phyloP scores from a whole-genome alignment of 169 alveolate genomes.

The Eimeria tenella region DNA sequence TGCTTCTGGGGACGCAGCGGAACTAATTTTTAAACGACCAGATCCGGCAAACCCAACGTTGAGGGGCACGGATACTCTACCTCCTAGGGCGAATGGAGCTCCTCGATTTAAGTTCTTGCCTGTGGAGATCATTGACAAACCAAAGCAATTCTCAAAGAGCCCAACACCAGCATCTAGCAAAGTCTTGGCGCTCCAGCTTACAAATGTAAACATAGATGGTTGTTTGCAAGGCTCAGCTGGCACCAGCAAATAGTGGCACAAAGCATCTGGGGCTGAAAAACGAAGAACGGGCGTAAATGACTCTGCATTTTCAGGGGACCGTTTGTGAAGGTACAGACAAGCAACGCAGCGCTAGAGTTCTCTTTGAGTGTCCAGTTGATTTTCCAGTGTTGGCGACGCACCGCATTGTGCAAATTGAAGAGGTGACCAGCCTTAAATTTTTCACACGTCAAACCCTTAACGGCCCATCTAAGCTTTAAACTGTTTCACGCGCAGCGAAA shows the following conservation, averaged over 20 bases:
- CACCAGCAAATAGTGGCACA: not conserved
- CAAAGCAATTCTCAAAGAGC: slow-evolving; percentile 14
- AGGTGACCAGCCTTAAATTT: slow-evolving; percentile 45
- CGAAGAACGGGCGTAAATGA: not conserved
- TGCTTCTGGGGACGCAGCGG: slow-evolving; percentile 49
- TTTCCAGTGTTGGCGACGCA: slow-evolving; percentile 58
- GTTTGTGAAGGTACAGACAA: slow-evolving; percentile 63
- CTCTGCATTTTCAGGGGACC: slow-evolving; percentile 67
- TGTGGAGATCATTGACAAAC: slow-evolving; percentile 59
- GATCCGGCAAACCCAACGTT: slow-evolving; percentile 42
- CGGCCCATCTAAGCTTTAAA: no score
- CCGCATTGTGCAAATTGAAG: slow-evolving; percentile 65
- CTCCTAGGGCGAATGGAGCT: slow-evolving; percentile 24
- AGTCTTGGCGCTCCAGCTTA: slow-evolving; percentile 71
- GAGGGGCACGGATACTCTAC: slow-evolving; percentile 51
- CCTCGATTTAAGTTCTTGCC: slow-evolving; percentile 72
- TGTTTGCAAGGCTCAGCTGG: not conserved
- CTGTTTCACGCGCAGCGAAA: no score
- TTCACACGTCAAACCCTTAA: no score
- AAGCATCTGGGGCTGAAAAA: not conserved
- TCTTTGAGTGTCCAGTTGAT: slow-evolving; percentile 79
- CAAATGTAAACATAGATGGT: slow-evolving; percentile 31
- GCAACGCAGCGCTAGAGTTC: slow-evolving; percentile 75
- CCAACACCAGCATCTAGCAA: slow-evolving; percentile 25
- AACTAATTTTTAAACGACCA: slow-evolving; percentile 22